Conservation (phyloP, 2,329 filamentous ascomycete species). For the Venturia carpophila region DNA sequence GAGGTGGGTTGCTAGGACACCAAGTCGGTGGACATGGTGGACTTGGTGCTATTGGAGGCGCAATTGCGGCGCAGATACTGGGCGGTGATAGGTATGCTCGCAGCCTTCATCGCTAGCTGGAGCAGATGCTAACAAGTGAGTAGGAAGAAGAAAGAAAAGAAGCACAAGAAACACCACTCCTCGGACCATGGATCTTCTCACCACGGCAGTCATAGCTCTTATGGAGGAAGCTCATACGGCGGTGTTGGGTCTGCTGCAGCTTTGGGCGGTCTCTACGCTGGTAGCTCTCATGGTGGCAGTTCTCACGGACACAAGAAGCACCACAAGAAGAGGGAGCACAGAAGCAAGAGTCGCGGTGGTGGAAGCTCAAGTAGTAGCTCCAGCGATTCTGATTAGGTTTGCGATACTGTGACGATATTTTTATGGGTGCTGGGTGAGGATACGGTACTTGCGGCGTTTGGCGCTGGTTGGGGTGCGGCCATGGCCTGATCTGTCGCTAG, state of each 20-base stretch:
- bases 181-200: conserved; percentile 10
- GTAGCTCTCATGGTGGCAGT: neutral
- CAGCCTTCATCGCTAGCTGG: neutral
- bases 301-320: conserved; percentile 17
- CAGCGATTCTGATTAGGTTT: conserved; percentile 14
- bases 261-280: conserved; percentile 10
- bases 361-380: conserved; percentile 14
- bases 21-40: conserved; percentile 17
- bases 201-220: conserved; percentile 7
- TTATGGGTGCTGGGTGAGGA: neutral
- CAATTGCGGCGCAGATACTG: conserved; percentile 17
- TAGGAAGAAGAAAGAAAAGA: conserved; percentile 19
- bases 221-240: conserved; percentile 14
- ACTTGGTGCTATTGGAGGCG: conserved; percentile 18
- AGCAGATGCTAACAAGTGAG: neutral
- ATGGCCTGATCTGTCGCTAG: neutral
- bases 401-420: neutral
- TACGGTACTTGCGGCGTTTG: neutral
- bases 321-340: conserved; percentile 9
- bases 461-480: neutral
- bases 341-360: conserved; percentile 13
- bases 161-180: conserved; percentile 17
- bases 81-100: conserved; percentile 18
- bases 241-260: neutral
- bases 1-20: conserved; percentile 17